Evolutionary conservation across 768 basidiomycete genomes (phyloP).

Genomic region (Amanita subjunquillea): DNA sequence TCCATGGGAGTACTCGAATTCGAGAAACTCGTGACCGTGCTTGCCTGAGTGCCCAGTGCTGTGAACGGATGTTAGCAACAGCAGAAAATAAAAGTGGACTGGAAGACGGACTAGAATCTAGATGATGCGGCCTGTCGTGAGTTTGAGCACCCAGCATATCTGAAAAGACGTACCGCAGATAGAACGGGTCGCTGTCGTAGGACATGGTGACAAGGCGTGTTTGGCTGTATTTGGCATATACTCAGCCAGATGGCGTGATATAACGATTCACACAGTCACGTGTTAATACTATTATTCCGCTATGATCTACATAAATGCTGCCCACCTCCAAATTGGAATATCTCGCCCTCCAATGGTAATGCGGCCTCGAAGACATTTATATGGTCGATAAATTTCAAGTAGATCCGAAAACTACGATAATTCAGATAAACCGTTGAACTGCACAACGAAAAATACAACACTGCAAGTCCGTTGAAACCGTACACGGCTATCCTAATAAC

Average conservation of each 20-base stretch:
- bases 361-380: too few species aligned
- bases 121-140: conserved; percentile 4
- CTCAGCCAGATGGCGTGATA: too few species aligned
- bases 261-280: conserved; percentile 2
- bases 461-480: too few species aligned
- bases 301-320: too few species aligned
- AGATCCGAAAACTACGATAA: too few species aligned
- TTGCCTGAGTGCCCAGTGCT: conserved; percentile 98
- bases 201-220: conserved; percentile 25
- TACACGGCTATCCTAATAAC: too few species aligned
- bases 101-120: conserved; percentile 36
- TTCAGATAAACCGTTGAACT: too few species aligned
- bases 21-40: conserved; percentile 95
- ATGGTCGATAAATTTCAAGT: too few species aligned
- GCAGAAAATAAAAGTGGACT: not conserved
- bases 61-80: conserved; percentile 3
- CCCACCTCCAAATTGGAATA: too few species aligned
- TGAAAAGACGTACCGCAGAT: conserved; percentile 46
- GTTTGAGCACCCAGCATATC: not conserved
- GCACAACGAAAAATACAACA: too few species aligned
- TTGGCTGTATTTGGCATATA: not conserved
- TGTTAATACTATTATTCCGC: not conserved
- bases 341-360: too few species aligned
- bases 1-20: conserved; percentile 97
- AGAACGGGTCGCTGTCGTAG: conserved; percentile 69